Percentiles rank a stretch among this genome's conserved stretches.
Conservation (phyloP, 2,329 filamentous ascomycete species). For the Lachnellula suecica region DNA sequence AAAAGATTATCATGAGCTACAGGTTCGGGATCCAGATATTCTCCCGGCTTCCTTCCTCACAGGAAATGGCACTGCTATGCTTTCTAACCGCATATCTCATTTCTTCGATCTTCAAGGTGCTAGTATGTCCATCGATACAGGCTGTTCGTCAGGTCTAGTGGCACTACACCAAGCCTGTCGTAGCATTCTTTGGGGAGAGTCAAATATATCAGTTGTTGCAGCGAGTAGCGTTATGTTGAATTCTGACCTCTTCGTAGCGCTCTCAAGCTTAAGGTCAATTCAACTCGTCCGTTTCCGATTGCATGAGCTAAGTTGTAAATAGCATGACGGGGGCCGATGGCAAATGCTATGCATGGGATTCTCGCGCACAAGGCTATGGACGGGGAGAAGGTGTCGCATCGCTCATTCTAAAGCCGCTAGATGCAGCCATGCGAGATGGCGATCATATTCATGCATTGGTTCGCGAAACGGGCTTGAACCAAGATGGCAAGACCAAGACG, state of each 20-base stretch:
- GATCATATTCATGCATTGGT: conserved; percentile 57
- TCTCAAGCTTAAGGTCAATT: conserved; percentile 8
- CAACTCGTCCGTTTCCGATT: neutral
- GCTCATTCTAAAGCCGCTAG: conserved; percentile 56
- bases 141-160: conserved; percentile 41
- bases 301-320: neutral
- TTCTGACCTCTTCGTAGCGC: conserved; percentile 3
- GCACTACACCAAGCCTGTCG: conserved; percentile 22
- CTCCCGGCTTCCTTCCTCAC: too few species aligned
- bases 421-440: conserved; percentile 56
- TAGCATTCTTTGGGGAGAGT: neutral
- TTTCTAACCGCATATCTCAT: conserved; percentile 38
- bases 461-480: conserved; percentile 50
- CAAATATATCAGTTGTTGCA: conserved; percentile 25
- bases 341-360: conserved; percentile 50
- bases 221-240: conserved; percentile 6
- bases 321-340: neutral
- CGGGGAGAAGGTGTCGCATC: conserved; percentile 60
- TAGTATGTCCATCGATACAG: conserved; percentile 45
- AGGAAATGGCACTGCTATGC: too few species aligned
- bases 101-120: conserved; percentile 39
- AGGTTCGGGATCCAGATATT: too few species aligned
- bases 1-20: too few species aligned
- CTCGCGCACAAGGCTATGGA: conserved; percentile 60
- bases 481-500: conserved; percentile 53